Conservation (phyloP, 2,329 filamentous ascomycete species). For the Coniochaeta hoffmannii region DNA sequence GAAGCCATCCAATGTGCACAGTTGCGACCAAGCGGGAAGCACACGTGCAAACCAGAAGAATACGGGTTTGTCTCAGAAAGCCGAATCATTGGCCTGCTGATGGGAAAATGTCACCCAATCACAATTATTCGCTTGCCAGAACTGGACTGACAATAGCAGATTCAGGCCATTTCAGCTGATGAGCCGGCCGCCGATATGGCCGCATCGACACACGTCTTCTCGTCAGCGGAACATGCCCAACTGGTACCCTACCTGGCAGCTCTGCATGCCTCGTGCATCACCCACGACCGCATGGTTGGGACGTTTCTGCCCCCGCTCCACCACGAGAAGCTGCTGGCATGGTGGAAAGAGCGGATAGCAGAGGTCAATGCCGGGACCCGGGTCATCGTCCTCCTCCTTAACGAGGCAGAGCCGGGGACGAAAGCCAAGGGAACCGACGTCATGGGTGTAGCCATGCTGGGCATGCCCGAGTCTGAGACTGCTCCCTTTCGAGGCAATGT, state of each 20-base stretch:
- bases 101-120: neutral
- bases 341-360: slow-evolving; percentile 47
- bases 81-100: neutral
- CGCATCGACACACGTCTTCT: slow-evolving; percentile 30
- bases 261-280: slow-evolving; percentile 53
- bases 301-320: slow-evolving; percentile 54
- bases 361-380: slow-evolving; percentile 37
- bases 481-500: slow-evolving; percentile 46
- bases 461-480: slow-evolving; percentile 45
- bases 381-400: slow-evolving; percentile 46
- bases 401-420: slow-evolving; percentile 22
- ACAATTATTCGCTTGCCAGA: neutral
- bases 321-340: slow-evolving; percentile 45
- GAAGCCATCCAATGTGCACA: too few relatives aligned
- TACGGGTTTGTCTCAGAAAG: neutral
- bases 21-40: too few relatives aligned
- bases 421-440: slow-evolving; percentile 36
- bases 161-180: neutral
- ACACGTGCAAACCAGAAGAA: too few relatives aligned
- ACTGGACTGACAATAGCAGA: neutral
- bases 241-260: slow-evolving; percentile 49
- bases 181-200: neutral
- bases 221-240: slow-evolving; percentile 36
- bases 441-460: slow-evolving; percentile 49
- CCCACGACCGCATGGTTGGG: slow-evolving; percentile 46